These are phyloP conservation scores for Pezicula carpinea DNA, from an alignment of 2,329 filamentous ascomycete genomes.

Conservation along the genomic window DNA sequence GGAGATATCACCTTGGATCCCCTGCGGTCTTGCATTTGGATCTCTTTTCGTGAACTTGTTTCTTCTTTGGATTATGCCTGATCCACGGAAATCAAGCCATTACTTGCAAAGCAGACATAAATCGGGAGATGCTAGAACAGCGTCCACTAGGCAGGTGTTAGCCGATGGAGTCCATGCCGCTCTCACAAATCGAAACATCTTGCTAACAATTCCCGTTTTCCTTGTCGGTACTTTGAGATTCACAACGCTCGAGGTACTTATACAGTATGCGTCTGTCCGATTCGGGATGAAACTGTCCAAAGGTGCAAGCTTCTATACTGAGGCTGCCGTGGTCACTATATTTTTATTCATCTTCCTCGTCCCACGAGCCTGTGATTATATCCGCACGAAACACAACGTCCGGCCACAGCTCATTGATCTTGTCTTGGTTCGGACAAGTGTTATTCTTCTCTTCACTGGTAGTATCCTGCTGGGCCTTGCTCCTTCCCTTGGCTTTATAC, in stretches of 20 bases:
- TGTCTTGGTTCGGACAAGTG: constrained; percentile 20
- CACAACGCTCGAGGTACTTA: constrained; percentile 24
- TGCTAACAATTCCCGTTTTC: constrained; percentile 23
- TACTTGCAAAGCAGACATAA: background rate
- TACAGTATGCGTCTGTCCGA: constrained; percentile 27
- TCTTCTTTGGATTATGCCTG: constrained; percentile 20
- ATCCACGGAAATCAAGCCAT: constrained; percentile 3
- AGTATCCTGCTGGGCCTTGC: constrained; percentile 20
- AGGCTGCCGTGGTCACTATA: constrained; percentile 26
- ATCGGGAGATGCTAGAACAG: background rate
- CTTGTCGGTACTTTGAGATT: constrained; percentile 26
- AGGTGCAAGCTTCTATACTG: constrained; percentile 26
- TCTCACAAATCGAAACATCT: constrained; percentile 15
- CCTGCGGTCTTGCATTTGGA: constrained; percentile 20
- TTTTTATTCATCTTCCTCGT: constrained; percentile 24
- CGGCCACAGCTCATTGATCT: constrained; percentile 20
- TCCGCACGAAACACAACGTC: constrained; percentile 14
- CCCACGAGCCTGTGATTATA: constrained; percentile 15
- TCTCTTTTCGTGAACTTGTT: constrained; percentile 17
- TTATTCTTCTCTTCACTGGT: constrained; percentile 20
- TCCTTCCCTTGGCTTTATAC: constrained; percentile 12
- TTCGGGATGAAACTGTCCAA: constrained; percentile 23
- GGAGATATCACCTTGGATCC: constrained; percentile 28
- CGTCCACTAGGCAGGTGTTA: constrained; percentile 1
- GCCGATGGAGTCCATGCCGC: constrained; percentile 7